Base-by-base conservation (phyloP, 2,329 filamentous ascomycete genomes). In the Paracoccidioides lutzii region DNA sequence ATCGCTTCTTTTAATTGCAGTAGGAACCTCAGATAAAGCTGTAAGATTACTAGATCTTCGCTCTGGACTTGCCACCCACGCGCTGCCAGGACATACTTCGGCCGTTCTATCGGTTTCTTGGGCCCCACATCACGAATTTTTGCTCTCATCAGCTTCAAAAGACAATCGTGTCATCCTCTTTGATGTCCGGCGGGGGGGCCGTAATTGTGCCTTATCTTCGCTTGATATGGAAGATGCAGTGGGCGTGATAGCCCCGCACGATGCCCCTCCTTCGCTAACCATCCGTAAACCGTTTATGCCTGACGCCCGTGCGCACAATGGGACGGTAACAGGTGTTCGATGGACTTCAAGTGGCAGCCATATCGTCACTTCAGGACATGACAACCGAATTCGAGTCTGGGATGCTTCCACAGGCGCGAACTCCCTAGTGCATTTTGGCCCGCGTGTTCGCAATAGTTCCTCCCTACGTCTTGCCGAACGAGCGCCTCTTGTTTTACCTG, bases 321-420 rank as follows among this genome's bases (percentile, higher is more conserved):
- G 87, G 3, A 81, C 88, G 1, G 89, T 94, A 1, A 96, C 95
- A 59, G 88, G 87, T 0, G 74, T 96, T 6, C 77, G 83, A 0
- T 97, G 90, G 89, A 90, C 87, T 0, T 83, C 88, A 58, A 84
- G 89, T 65, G 89, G 89, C 0, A 76, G 75, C 12, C 84, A 86
- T 66, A 76, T 97, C 15, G 77, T 96, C 10, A 89, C 87, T 0
- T 80, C 87, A 1, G 90, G 90, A 0, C 86, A 94, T 57, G 93
- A 97, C 67, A 79, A 87, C 51, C 81, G 85, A 7, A 84, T 97
- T 59, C 81, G 90, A 4, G 87, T 96, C 1, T 97, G 91, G 91
- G 81, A 95, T 66, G 81, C 87, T 1, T 77, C 77, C 0, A 88
- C 82, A 0, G 89, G 90, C 2, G 85, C 85, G 15, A 96, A 97